These are phyloP conservation scores for Xylariaceae sp. DNA, from an alignment of 2,329 filamentous ascomycete genomes.

Conservation along the genomic window DNA sequence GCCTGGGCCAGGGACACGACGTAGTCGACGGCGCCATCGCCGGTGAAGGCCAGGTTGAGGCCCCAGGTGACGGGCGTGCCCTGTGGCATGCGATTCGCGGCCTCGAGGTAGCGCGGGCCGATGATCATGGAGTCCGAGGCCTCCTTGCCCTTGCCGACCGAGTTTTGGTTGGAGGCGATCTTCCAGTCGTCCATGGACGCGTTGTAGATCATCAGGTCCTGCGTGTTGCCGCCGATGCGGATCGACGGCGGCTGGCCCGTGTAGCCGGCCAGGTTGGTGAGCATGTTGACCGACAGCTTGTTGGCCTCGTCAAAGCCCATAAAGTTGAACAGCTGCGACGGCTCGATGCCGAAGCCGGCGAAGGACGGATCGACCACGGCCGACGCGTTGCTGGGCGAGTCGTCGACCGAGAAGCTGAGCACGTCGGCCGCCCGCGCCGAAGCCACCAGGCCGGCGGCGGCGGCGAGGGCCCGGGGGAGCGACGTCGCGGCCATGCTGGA, in stretches of 20 bases:
- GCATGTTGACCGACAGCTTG: conserved; percentile 35
- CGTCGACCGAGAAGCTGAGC: background rate
- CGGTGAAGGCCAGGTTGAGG: conserved; percentile 40
- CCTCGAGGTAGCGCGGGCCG: conserved; percentile 39
- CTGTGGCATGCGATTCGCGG: conserved; percentile 39
- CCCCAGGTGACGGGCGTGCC: conserved; percentile 42
- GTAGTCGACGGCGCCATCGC: conserved; percentile 32
- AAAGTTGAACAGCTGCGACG: conserved; percentile 44
- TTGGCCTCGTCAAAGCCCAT: conserved; percentile 35
- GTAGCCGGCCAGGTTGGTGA: conserved; percentile 41
- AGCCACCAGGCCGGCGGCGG: background rate
- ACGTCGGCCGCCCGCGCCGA: background rate
- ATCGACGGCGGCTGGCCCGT: conserved; percentile 40
- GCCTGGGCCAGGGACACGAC: conserved; percentile 32
- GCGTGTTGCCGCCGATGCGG: conserved; percentile 42
- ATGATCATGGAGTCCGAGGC: conserved; percentile 37
- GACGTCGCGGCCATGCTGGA: no score
- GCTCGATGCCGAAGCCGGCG: conserved; percentile 44
- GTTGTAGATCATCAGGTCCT: conserved; percentile 41
- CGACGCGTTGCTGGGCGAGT: background rate
- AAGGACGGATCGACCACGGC: conserved; percentile 26
- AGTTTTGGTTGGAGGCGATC: conserved; percentile 30
- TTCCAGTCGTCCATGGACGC: conserved; percentile 25
- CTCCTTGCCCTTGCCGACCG: conserved; percentile 30
- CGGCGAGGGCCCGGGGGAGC: no score